Evolutionary conservation across 345 rosid species (phyloP).

Genomic region (Bruguiera parviflora): DNA sequence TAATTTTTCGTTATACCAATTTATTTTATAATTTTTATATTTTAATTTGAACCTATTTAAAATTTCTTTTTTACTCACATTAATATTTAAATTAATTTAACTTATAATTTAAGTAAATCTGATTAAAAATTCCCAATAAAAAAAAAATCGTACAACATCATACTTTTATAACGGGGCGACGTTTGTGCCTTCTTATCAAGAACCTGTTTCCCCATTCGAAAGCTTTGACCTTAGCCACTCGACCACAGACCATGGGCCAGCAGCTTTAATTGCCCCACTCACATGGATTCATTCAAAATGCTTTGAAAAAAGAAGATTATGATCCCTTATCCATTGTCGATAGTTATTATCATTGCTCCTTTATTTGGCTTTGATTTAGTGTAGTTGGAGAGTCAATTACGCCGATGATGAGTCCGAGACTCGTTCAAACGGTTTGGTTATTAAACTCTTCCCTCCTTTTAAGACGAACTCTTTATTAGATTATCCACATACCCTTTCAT

Average conservation of each 20-base stretch:
- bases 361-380: not conserved
- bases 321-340: not conserved
- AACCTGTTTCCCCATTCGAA: not conserved
- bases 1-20: no score
- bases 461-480: no score
- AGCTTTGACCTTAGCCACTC: not conserved
- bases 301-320: constrained; percentile 5
- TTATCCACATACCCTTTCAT: no score
- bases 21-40: no score
- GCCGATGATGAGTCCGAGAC: constrained; percentile 1
- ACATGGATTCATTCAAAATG: not conserved
- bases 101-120: no score
- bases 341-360: not conserved
- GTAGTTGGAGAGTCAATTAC: constrained; percentile 27
- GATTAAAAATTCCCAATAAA: not conserved
- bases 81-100: no score
- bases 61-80: no score
- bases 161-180: not conserved
- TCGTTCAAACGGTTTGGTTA: constrained; percentile 8
- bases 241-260: not conserved
- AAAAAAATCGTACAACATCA: not conserved
- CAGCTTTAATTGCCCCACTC: no score
- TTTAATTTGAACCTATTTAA: no score
- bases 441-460: not conserved
- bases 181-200: not conserved